Evolutionary conservation across 83 land plant genomes (phyloP).

Genomic region (Diphasiastrum complanatum): DNA sequence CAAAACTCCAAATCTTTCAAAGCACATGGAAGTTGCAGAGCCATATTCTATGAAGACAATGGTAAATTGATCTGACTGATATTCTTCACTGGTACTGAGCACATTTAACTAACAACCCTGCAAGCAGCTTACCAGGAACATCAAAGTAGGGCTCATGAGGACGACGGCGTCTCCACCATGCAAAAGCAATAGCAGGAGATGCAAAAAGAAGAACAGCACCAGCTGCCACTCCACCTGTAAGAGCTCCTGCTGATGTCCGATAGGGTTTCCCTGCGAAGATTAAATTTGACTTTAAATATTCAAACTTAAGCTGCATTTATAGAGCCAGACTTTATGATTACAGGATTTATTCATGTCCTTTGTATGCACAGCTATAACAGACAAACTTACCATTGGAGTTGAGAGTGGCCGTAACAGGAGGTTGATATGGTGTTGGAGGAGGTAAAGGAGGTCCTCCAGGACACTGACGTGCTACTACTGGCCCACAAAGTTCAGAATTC

Average conservation of each 20-base stretch:
- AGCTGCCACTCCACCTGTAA: slow-evolving; percentile 13
- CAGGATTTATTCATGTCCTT: too few species aligned
- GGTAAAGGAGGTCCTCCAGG: slow-evolving; percentile 17
- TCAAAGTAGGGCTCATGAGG: slow-evolving; percentile 14
- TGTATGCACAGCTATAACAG: neutral
- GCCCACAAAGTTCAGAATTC: slow-evolving; percentile 11
- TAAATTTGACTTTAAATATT: neutral
- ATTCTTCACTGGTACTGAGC: too few species aligned
- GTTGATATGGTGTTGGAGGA: slow-evolving; percentile 15
- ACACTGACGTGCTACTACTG: slow-evolving; percentile 4
- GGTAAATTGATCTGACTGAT: neutral
- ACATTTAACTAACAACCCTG: too few species aligned
- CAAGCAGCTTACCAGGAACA: slow-evolving; percentile 8
- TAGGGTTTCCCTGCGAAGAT: neutral
- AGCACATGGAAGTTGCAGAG: too few species aligned
- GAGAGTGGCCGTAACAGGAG: neutral
- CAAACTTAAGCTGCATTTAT: too few species aligned
- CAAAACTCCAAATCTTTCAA: too few species aligned
- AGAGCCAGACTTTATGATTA: too few species aligned
- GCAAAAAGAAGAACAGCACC: slow-evolving; percentile 11
- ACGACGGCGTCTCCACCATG: slow-evolving; percentile 13
- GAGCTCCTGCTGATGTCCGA: neutral
- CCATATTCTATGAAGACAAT: neutral
- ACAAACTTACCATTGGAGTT: neutral
- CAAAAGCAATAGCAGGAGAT: slow-evolving; percentile 18